Base-by-base conservation (phyloP, 352 stramenopile species). In the Globisporangium solare region DNA sequence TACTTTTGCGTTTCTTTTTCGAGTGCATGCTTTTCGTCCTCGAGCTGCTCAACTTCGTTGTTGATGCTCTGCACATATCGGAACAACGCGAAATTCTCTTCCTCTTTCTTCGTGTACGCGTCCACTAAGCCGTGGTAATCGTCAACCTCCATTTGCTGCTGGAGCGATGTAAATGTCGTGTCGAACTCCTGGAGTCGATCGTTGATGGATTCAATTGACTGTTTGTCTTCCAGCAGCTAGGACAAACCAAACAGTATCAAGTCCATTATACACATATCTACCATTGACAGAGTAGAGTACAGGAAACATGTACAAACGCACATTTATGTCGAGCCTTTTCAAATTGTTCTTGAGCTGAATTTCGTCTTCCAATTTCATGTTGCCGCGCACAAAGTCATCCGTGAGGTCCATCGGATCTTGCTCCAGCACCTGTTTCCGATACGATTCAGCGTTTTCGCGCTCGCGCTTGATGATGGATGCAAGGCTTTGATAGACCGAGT, bases 21-120 rank as follows among this genome's bases (percentile, higher is more conserved):
- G 8, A 89, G 57, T 10, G 54, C 65, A 17, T 72, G 52, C 43
- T 87, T 89, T 56, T 92, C 79, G n/a, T 92, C 80, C 52, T 92
- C 82, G 22, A 92, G 78, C 50, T 92, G 82, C 60, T 89, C 79
- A 35, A 83, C 73, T 58, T 92, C 82, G 52, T 89, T 89, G 61
- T 81, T 89, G 15, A 86, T 78, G 50, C 68, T 89, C 48, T 92
- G 82, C 39, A 92, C 74, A 59, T 92, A 89, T 51, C 78, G 75
- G 37, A 89, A 92, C 43, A 88, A 71, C 6, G 82, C 76, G 53
- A 92, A 89, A 54, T 92, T 90, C 24, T 92, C 79, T 45, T 89
- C 82, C 52, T 92, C 82, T 40, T 80, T 82, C 53, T 76, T 89
- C 1, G 70, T 74, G 61, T 92, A 89, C 27, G 82, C 68, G 17